Percentiles rank a stretch among this genome's conserved stretches.
Conservation (phyloP, 1,139 yeast genomes). For the Diutina catenulata region DNA sequence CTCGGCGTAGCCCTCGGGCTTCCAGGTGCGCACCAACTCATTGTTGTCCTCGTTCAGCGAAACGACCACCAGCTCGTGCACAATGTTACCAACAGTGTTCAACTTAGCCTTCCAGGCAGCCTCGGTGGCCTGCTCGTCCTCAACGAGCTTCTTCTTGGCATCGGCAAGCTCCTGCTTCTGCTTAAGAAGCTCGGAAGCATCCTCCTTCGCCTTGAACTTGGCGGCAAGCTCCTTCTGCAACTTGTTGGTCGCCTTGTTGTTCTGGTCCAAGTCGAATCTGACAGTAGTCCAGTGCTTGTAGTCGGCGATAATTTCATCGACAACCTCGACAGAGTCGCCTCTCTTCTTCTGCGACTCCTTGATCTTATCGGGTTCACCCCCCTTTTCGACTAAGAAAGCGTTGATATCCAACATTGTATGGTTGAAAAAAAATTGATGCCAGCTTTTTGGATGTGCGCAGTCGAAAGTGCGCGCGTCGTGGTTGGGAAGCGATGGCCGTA, state of each 20-base stretch:
- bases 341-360: constrained; percentile 86
- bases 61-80: constrained; percentile 81
- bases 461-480: neutral
- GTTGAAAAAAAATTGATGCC: too few species aligned
- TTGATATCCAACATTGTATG: constrained; percentile 76
- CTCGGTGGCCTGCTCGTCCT: constrained; percentile 73
- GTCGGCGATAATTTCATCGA: constrained; percentile 85
- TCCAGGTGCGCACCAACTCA: constrained; percentile 79
- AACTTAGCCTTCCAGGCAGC: constrained; percentile 64
- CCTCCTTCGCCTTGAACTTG: constrained; percentile 91
- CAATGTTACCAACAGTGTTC: constrained; percentile 84
- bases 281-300: constrained; percentile 89
- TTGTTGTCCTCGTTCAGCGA: constrained; percentile 87
- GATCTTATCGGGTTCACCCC: constrained; percentile 87
- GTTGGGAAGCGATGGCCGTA: neutral
- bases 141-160: constrained; percentile 55
- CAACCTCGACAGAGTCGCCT: constrained; percentile 88
- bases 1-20: constrained; percentile 48
- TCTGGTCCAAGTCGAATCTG: constrained; percentile 83
- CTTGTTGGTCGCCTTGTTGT: constrained; percentile 77
- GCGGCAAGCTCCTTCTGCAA: constrained; percentile 87
- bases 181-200: constrained; percentile 71
- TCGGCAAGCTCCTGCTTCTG: constrained; percentile 65
- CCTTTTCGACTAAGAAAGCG: constrained; percentile 88
- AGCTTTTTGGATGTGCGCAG: neutral